phyloP scores from a whole-genome alignment of 306 rosid genomes.

The Datisca glomerata region DNA sequence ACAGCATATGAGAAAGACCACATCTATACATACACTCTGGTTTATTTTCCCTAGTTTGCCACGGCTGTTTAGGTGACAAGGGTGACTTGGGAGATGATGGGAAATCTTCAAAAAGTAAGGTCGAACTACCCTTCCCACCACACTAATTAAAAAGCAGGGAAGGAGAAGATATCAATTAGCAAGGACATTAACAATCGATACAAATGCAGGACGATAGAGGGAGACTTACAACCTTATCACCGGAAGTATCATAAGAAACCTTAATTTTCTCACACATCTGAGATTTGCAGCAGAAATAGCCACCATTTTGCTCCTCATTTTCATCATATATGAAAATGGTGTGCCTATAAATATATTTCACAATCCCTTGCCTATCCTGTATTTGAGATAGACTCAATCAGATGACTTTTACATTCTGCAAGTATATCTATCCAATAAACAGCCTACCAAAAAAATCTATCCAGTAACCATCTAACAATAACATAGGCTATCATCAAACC shows the following conservation, averaged over 20 bases:
- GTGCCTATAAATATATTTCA: slow-evolving; percentile 69
- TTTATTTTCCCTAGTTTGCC: slow-evolving; percentile 49
- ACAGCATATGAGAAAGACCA: slow-evolving; percentile 13
- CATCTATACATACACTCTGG: slow-evolving; percentile 43
- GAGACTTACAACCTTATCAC: slow-evolving; percentile 83
- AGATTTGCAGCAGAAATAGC: slow-evolving; percentile 73
- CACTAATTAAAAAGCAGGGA: slow-evolving; percentile 37
- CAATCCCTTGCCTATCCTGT: slow-evolving; percentile 85
- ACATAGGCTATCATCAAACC: slow-evolving; percentile 36
- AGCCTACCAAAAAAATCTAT: no score
- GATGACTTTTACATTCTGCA: slow-evolving; percentile 11
- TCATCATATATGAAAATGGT: slow-evolving; percentile 54
- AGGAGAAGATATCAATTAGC: not conserved
- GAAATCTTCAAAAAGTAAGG: slow-evolving; percentile 54
- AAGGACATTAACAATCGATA: no score
- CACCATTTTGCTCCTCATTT: slow-evolving; percentile 56
- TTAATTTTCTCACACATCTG: slow-evolving; percentile 72
- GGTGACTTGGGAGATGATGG: slow-evolving; percentile 86
- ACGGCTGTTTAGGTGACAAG: slow-evolving; percentile 65
- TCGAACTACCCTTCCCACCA: slow-evolving; percentile 32
- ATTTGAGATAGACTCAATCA: slow-evolving; percentile 23
- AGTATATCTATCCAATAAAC: no score
- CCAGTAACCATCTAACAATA: slow-evolving; percentile 5
- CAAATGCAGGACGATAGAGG: no score
- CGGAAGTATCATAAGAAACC: slow-evolving; percentile 31